These are phyloP conservation scores for Cymodocea nodosa DNA, from an alignment of 116 monocot genomes.

Conservation along the genomic window DNA sequence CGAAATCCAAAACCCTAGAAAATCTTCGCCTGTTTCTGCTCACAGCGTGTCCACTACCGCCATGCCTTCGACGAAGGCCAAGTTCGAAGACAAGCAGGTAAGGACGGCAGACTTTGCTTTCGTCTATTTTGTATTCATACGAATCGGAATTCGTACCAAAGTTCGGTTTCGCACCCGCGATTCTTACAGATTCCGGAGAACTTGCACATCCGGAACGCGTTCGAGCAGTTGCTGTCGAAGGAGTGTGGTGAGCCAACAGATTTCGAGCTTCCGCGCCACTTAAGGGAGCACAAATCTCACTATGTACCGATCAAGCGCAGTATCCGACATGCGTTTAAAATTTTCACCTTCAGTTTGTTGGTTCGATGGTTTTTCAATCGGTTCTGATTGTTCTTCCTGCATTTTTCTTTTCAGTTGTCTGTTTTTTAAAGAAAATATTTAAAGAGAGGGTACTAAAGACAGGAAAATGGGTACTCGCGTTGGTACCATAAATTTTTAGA, in stretches of 20 bases:
- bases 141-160: not conserved
- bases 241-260: constrained; percentile 24
- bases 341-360: not conserved
- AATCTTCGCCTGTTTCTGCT: too few relatives aligned
- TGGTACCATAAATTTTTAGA: too few relatives aligned
- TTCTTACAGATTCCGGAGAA: not conserved
- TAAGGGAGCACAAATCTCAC: constrained; percentile 32
- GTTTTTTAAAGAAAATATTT: not conserved
- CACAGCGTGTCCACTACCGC: too few relatives aligned
- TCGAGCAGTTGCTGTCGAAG: constrained; percentile 5
- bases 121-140: not conserved
- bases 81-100: too few relatives aligned
- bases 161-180: not conserved
- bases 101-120: too few relatives aligned
- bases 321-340: constrained; percentile 21
- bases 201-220: not conserved
- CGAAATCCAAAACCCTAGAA: too few relatives aligned
- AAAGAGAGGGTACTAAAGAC: not conserved
- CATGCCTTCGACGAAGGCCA: too few relatives aligned
- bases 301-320: constrained; percentile 63
- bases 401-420: not conserved
- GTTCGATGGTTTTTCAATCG: not conserved
- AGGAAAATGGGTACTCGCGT: too few relatives aligned
- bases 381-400: not conserved
- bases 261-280: constrained; percentile 51